Percentiles rank a stretch among this genome's conserved stretches.
Evolutionary conservation across 495 filamentous ascomycete species (phyloP).

Genomic region (Neurospora tetrasperma): DNA sequence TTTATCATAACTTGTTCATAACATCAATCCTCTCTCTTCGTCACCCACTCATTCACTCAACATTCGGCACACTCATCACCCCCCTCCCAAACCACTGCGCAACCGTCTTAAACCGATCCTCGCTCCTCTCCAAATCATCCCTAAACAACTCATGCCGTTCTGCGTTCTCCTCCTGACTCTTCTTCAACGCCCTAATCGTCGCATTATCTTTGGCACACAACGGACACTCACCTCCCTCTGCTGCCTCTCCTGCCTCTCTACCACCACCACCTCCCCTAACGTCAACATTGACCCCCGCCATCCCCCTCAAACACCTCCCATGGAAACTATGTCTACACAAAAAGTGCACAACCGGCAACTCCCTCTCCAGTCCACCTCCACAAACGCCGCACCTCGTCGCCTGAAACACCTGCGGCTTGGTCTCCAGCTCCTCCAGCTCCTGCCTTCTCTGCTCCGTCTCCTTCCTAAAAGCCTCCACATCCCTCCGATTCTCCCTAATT

Average conservation of each 20-base stretch:
- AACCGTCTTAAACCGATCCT: slow-evolving; percentile 78
- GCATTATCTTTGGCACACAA: slow-evolving; percentile 72
- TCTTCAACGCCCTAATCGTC: slow-evolving; percentile 75
- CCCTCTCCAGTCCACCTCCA: slow-evolving; percentile 45
- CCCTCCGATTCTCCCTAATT: slow-evolving; percentile 69
- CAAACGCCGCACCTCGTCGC: slow-evolving; percentile 78
- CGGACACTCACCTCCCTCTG: slow-evolving; percentile 64
- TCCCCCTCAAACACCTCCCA: slow-evolving; percentile 60
- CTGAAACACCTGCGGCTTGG: slow-evolving; percentile 82
- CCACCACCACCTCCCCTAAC: slow-evolving; percentile 11
- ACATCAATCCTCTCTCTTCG: not conserved
- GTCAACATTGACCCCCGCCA: slow-evolving; percentile 17
- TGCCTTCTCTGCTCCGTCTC: slow-evolving; percentile 72
- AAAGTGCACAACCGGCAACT: slow-evolving; percentile 88
- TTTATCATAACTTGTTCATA: not conserved
- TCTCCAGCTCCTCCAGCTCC: slow-evolving; percentile 65
- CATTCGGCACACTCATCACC: slow-evolving; percentile 55
- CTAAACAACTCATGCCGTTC: slow-evolving; percentile 86
- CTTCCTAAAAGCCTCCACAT: slow-evolving; percentile 73
- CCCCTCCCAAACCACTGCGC: slow-evolving; percentile 92
- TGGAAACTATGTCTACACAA: slow-evolving; percentile 96
- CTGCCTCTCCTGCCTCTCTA: slow-evolving; percentile 37
- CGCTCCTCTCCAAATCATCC: slow-evolving; percentile 64
- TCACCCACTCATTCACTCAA: slow-evolving; percentile 17
- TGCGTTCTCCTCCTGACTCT: slow-evolving; percentile 76